These are phyloP conservation scores for Kazachstania viticola DNA, from an alignment of 805 yeast genomes.

Conservation along the genomic window DNA sequence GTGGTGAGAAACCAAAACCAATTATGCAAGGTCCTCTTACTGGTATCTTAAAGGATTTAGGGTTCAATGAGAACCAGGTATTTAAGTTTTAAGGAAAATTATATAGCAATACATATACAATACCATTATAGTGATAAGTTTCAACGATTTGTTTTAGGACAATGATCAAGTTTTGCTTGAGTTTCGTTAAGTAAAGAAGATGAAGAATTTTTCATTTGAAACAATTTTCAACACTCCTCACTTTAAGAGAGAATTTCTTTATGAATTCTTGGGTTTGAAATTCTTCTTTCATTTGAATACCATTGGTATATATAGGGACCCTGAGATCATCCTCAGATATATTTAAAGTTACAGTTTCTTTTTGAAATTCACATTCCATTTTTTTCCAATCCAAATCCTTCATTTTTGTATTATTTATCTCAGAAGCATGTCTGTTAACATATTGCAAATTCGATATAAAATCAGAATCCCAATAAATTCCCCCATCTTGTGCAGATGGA, in stretches of 20 bases:
- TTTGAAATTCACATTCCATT: not conserved
- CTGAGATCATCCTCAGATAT: conserved; percentile 3
- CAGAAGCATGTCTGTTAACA: conserved; percentile 3
- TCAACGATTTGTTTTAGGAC: no score
- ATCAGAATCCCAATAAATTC: conserved; percentile 30
- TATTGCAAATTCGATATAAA: conserved; percentile 17
- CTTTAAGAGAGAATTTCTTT: conserved; percentile 8
- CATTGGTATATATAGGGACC: conserved; percentile 10
- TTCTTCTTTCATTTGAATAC: conserved; percentile 12
- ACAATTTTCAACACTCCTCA: no score
- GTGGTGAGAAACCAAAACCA: conserved; percentile 79
- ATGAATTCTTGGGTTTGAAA: conserved; percentile 12
- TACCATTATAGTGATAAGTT: no score
- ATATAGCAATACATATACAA: not conserved
- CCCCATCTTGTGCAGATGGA: conserved; percentile 9
- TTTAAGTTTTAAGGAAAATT: conserved; percentile 60
- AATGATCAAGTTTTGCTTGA: no score
- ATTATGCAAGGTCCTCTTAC: conserved; percentile 89
- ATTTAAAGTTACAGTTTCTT: not conserved
- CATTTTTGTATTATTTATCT: not conserved
- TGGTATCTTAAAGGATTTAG: conserved; percentile 81
- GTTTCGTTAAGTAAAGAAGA: no score
- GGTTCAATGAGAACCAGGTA: conserved; percentile 77
- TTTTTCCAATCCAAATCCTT: conserved; percentile 4
- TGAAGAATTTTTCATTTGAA: no score